A percentile compares a stretch with the other conserved stretches of the same genome.
phyloP scores from a whole-genome alignment of 305 asterid genomes.

The Euphrasia arctica region DNA sequence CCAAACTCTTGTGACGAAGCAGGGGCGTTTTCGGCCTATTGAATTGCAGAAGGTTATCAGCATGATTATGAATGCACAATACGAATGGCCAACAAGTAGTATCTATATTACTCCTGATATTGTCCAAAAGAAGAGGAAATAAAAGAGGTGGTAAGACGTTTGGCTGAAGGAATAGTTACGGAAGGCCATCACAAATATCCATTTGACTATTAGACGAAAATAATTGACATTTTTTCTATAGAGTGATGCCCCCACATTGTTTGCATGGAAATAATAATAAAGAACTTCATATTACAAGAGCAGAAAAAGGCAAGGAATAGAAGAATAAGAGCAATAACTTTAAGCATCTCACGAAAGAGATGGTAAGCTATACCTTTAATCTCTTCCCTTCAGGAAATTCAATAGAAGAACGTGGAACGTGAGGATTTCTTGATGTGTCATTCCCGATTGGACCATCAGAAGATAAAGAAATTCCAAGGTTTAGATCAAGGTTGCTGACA shows the following conservation, averaged over 20 bases:
- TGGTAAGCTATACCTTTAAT: conserved; percentile 43
- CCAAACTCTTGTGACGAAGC: conserved; percentile 42
- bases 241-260: neutral
- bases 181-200: neutral
- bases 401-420: conserved; percentile 29
- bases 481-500: conserved; percentile 73
- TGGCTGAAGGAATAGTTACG: neutral
- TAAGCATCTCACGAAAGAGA: conserved; percentile 17
- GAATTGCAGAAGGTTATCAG: conserved; percentile 13
- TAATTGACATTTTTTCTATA: neutral
- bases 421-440: conserved; percentile 30
- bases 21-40: conserved; percentile 44
- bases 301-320: neutral
- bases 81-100: conserved; percentile 1
- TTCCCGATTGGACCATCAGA: conserved; percentile 35
- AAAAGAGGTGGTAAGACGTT: neutral
- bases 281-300: neutral
- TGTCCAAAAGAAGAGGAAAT: conserved; percentile 4
- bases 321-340: neutral
- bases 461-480: conserved; percentile 78
- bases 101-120: neutral
- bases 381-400: conserved; percentile 51
- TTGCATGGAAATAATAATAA: conserved; percentile 9
- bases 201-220: neutral
- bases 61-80: neutral